A percentile compares a stretch with the other conserved stretches of the same genome.
phyloP scores from a whole-genome alignment of 192 early-diverging fungal genomes.

The Linnemannia schmuckeri region DNA sequence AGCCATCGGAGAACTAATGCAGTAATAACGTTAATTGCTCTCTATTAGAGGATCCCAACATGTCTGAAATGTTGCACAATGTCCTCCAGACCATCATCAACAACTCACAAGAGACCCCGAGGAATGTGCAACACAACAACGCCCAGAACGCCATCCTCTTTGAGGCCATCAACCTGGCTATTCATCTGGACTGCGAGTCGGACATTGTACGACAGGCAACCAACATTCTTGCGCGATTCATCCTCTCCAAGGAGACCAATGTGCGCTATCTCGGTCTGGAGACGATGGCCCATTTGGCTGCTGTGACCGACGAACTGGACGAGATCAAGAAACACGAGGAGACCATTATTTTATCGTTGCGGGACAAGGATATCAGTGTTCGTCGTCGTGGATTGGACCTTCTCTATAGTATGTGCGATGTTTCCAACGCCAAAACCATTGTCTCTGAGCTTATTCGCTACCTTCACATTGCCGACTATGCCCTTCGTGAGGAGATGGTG shows the following conservation, averaged over 20 bases:
- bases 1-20: not conserved
- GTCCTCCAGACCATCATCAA: constrained; percentile 87
- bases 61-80: constrained; percentile 74
- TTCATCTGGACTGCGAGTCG: constrained; percentile 93
- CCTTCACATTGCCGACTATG: constrained; percentile 89
- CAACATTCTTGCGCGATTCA: constrained; percentile 87
- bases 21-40: constrained; percentile 1
- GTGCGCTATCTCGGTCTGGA: constrained; percentile 97
- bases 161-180: constrained; percentile 96
- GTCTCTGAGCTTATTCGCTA: constrained; percentile 94
- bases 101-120: constrained; percentile 88
- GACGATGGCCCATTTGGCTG: constrained; percentile 95
- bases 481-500: constrained; percentile 97
- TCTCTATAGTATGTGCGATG: constrained; percentile 97
- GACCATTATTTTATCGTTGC: constrained; percentile 90
- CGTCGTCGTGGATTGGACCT: constrained; percentile 94
- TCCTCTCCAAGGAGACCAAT: constrained; percentile 97
- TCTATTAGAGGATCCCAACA: constrained; percentile 64
- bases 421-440: constrained; percentile 84
- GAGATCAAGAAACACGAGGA: constrained; percentile 87
- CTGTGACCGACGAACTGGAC: constrained; percentile 84
- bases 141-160: constrained; percentile 98
- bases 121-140: constrained; percentile 98
- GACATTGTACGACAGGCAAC: constrained; percentile 88
- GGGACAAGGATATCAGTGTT: constrained; percentile 98